Evolutionary conservation across 345 rosid genomes (phyloP).

Genomic region (Conringia planisiliqua): DNA sequence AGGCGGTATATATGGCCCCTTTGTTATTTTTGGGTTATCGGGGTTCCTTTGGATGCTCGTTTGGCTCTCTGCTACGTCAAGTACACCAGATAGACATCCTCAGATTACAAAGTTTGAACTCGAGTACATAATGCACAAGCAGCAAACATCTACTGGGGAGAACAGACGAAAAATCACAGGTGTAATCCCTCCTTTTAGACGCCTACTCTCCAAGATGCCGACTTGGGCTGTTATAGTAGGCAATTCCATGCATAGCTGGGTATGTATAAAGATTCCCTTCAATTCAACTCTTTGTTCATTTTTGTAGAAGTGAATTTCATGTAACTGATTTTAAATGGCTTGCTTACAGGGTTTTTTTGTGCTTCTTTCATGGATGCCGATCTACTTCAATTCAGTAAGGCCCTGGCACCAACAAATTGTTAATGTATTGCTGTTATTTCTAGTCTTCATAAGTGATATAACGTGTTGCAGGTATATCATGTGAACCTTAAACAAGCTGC

Average conservation of each 20-base stretch:
- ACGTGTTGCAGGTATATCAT: slow-evolving; percentile 61
- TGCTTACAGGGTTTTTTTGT: slow-evolving; percentile 84
- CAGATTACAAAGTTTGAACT: slow-evolving; percentile 84
- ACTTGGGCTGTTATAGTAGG: slow-evolving; percentile 94
- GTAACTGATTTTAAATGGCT: not conserved
- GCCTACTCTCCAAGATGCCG: slow-evolving; percentile 81
- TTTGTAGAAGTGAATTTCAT: not conserved
- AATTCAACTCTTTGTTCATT: not conserved
- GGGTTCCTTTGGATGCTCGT: slow-evolving; percentile 95
- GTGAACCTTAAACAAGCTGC: slow-evolving; percentile 93
- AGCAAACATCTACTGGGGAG: slow-evolving; percentile 41
- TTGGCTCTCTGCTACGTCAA: slow-evolving; percentile 85
- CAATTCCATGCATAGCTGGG: slow-evolving; percentile 96
- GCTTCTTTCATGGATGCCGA: slow-evolving; percentile 99
- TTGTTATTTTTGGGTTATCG: slow-evolving; percentile 84
- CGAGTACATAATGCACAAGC: slow-evolving; percentile 54
- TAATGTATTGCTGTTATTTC: not conserved
- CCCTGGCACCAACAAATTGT: not conserved
- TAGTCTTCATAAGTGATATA: slow-evolving; percentile 10
- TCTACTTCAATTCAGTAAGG: slow-evolving; percentile 86
- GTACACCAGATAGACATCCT: slow-evolving; percentile 64
- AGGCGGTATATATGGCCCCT: slow-evolving; percentile 89
- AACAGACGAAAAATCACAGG: slow-evolving; percentile 40
- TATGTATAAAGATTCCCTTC: not conserved
- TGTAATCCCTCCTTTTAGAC: slow-evolving; percentile 76